Percentiles rank a stretch among this genome's conserved stretches.
Evolutionary conservation across 2,329 filamentous ascomycete species (phyloP).

Genomic region (Verticillium tricorpus): DNA sequence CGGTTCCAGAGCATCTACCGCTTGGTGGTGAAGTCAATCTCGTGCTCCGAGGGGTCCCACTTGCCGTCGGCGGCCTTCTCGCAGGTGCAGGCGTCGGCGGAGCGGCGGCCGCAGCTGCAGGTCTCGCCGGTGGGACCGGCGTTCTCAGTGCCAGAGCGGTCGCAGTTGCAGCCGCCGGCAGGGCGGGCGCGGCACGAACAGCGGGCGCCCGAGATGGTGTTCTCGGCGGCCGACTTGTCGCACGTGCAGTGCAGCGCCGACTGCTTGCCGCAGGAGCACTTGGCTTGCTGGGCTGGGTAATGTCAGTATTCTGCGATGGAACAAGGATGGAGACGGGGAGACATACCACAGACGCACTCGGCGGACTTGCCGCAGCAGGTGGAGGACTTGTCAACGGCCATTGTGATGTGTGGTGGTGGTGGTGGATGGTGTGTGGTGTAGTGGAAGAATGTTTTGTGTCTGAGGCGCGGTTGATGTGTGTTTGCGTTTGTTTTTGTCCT

Average conservation of each 20-base stretch:
- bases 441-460: not conserved
- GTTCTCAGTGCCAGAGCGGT: constrained; percentile 68
- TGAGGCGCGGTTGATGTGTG: not conserved
- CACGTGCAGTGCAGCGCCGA: constrained; percentile 84
- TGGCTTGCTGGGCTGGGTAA: constrained; percentile 54
- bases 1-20: constrained; percentile 26
- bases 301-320: not conserved
- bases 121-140: constrained; percentile 50
- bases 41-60: constrained; percentile 55
- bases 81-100: constrained; percentile 73
- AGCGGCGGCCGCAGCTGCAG: constrained; percentile 74
- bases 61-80: constrained; percentile 64
- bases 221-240: constrained; percentile 71
- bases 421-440: not conserved
- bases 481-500: not conserved
- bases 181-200: constrained; percentile 83
- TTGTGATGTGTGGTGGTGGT: constrained; percentile 16
- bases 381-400: constrained; percentile 32
- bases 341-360: constrained; percentile 55
- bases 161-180: constrained; percentile 77
- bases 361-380: constrained; percentile 53
- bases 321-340: constrained; percentile 3
- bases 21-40: constrained; percentile 85
- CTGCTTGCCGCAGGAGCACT: constrained; percentile 87
- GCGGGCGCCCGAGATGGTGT: constrained; percentile 64